These are phyloP conservation scores for Penicillium atrosanguineum DNA, from an alignment of 495 filamentous ascomycete genomes.

Conservation along the genomic window DNA sequence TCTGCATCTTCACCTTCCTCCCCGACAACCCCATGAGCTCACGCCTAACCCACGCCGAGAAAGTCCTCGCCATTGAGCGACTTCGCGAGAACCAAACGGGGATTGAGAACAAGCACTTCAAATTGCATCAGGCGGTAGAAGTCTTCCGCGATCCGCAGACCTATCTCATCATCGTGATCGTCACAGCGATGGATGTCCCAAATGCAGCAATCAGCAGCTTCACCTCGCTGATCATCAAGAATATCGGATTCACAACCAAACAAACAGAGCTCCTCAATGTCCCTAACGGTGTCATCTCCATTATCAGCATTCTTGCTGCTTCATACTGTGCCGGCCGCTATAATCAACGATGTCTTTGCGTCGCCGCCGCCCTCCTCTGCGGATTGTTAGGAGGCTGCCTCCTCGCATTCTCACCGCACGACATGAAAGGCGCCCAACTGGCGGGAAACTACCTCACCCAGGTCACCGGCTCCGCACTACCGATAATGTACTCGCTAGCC, in stretches of 20 bases:
- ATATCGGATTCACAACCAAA: slow-evolving; percentile 55
- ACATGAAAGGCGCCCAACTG: slow-evolving; percentile 32
- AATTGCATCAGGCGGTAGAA: slow-evolving; percentile 44
- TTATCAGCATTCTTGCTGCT: slow-evolving; percentile 51
- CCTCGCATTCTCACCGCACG: slow-evolving; percentile 53
- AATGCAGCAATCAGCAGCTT: slow-evolving; percentile 31
- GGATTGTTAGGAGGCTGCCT: slow-evolving; percentile 56
- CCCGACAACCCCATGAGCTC: slow-evolving; percentile 51
- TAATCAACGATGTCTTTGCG: slow-evolving; percentile 51
- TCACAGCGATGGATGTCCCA: slow-evolving; percentile 23
- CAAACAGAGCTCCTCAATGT: slow-evolving; percentile 60
- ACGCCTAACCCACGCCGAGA: slow-evolving; percentile 42
- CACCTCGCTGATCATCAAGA: slow-evolving; percentile 47
- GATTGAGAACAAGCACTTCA: slow-evolving; percentile 55
- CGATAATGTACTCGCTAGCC: slow-evolving; percentile 42
- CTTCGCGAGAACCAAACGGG: slow-evolving; percentile 54
- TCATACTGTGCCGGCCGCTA: slow-evolving; percentile 39
- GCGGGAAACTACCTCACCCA: slow-evolving; percentile 41
- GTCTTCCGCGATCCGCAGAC: slow-evolving; percentile 34
- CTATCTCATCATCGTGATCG: slow-evolving; percentile 31
- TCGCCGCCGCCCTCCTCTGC: slow-evolving; percentile 32
- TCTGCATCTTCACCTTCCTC: slow-evolving; percentile 37
- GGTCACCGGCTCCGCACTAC: slow-evolving; percentile 37
- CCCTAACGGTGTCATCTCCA: slow-evolving; percentile 59
- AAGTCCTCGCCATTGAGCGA: slow-evolving; percentile 52